Conservation (phyloP, 305 asterid genomes). For the Plantago coronopus region DNA sequence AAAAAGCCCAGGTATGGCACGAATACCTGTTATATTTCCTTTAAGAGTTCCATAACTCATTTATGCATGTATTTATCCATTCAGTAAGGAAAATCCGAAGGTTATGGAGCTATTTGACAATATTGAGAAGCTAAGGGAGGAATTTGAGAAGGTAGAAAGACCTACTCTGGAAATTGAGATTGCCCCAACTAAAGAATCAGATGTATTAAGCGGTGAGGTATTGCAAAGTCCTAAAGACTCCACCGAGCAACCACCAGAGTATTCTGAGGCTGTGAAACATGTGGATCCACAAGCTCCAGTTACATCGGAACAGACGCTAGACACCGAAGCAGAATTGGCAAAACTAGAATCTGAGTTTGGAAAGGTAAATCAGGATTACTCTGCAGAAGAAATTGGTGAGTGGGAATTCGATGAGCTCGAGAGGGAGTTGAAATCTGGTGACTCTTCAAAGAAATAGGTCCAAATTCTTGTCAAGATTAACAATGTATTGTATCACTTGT, state of each 20-base stretch:
- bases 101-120: slow-evolving; percentile 72
- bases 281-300: slow-evolving; percentile 27
- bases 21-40: slow-evolving; percentile 8
- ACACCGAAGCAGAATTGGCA: slow-evolving; percentile 72
- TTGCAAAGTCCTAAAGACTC: slow-evolving; percentile 32
- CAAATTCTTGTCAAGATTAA: slow-evolving; percentile 1
- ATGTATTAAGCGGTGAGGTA: slow-evolving; percentile 36
- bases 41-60: slow-evolving; percentile 13
- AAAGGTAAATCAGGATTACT: slow-evolving; percentile 54
- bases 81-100: slow-evolving; percentile 69
- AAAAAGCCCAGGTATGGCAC: slow-evolving; percentile 57
- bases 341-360: slow-evolving; percentile 90
- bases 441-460: slow-evolving; percentile 39
- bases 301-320: slow-evolving; percentile 43
- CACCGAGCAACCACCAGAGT: slow-evolving; percentile 31
- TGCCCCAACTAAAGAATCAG: slow-evolving; percentile 57
- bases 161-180: slow-evolving; percentile 79
- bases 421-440: slow-evolving; percentile 59
- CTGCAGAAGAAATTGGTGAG: slow-evolving; percentile 77
- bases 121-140: slow-evolving; percentile 61
- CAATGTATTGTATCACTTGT: slow-evolving; percentile 21
- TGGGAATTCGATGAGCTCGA: slow-evolving; percentile 98
- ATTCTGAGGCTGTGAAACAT: slow-evolving; percentile 28
- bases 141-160: slow-evolving; percentile 78
- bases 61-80: slow-evolving; percentile 16